These are phyloP conservation scores for Microdochium paspali DNA, from an alignment of 2,329 filamentous ascomycete genomes.

Conservation along the genomic window DNA sequence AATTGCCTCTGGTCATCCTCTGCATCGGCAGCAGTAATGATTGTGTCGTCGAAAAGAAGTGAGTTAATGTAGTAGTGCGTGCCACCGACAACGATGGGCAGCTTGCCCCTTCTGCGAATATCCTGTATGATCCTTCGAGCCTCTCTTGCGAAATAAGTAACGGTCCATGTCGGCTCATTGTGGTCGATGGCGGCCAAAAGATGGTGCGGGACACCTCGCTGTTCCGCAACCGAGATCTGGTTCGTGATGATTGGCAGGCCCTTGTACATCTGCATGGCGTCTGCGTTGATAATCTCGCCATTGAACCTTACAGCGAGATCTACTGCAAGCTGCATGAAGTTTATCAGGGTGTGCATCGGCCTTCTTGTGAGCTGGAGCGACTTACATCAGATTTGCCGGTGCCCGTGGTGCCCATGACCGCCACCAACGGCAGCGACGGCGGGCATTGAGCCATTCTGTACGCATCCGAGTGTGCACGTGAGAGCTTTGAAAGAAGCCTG, in stretches of 20 bases:
- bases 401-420: slow-evolving; percentile 81
- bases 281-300: slow-evolving; percentile 92
- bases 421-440: slow-evolving; percentile 56
- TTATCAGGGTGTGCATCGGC: neutral
- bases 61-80: slow-evolving; percentile 94
- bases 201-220: slow-evolving; percentile 76
- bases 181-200: slow-evolving; percentile 71
- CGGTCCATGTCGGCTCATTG: slow-evolving; percentile 73
- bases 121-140: slow-evolving; percentile 63
- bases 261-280: slow-evolving; percentile 95
- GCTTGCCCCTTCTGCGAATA: slow-evolving; percentile 65
- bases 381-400: slow-evolving; percentile 52
- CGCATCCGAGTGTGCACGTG: slow-evolving; percentile 11
- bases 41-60: slow-evolving; percentile 68
- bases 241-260: slow-evolving; percentile 94
- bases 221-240: slow-evolving; percentile 70
- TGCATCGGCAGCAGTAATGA: slow-evolving; percentile 33
- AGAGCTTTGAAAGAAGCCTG: neutral
- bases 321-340: slow-evolving; percentile 62
- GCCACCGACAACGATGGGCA: slow-evolving; percentile 88
- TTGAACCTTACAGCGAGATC: slow-evolving; percentile 75
- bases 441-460: slow-evolving; percentile 27
- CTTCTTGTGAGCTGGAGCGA: slow-evolving; percentile 14
- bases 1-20: slow-evolving; percentile 25
- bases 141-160: slow-evolving; percentile 65